Evolutionary conservation across 129 eudicot genomes (phyloP), one percentile per base, ranked within the genome.

Genomic region (Erigeron canadensis): DNA sequence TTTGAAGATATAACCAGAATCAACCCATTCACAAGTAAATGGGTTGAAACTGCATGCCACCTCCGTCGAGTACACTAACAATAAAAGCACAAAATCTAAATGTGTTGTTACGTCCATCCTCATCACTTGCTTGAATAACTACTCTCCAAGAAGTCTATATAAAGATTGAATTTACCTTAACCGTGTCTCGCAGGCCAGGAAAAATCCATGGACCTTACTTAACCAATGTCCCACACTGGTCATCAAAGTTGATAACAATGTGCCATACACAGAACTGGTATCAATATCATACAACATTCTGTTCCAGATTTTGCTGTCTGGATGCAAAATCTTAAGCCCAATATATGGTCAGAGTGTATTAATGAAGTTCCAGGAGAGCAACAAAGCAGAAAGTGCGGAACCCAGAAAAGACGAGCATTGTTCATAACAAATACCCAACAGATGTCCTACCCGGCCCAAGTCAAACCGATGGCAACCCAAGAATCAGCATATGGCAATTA

Each of bases 131-230:
- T 81, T 22, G 63, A 17, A 91, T 87, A 50, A 66, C 40, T 13
- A 81, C 41, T 55, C 12, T 41, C 4, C 40, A 45, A 50, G 12
- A 17, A 4, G 44, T 22, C 18, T 13, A 58, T 44, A 16, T 46
- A n/a, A n/a, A n/a, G n/a, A n/a, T n/a, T 56, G 5, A 23, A 22
- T 22, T 42, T 80, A 91, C 97, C 90, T 84, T 88, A 34, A 88
- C 72, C 73, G 55, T 79, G 77, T 86, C 67, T n/a, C 74, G 75
- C 71, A 84, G 59, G 38, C 97, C 97, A 46, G 62, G 84, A 79
- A 91, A 88, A 11, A 86, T 71, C 88, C 96, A 91, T 60, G 84
- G 75, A 74, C 91, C 87, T 77, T 91, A 84, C 44, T 73, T 72
- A 17, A 88, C 81, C 51, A 91, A 61, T 43, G 82, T 61, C 69